Evolutionary conservation across 2,329 filamentous ascomycete species (phyloP).

Genomic region (Delphinella strobiligena): DNA sequence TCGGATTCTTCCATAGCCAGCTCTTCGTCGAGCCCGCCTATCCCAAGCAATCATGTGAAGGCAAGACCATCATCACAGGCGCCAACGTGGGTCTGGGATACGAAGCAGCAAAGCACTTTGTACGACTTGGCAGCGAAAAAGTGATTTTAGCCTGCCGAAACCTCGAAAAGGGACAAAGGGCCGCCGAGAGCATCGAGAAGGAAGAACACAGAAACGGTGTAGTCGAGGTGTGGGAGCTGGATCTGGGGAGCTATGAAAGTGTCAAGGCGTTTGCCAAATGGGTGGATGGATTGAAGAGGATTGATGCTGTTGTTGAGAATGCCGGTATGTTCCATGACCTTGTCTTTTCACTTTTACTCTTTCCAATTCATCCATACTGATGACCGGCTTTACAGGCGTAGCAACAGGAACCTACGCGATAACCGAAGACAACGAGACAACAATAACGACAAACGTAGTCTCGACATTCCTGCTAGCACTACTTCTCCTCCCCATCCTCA

Average conservation of each 20-base stretch:
- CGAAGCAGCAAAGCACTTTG: constrained; percentile 33
- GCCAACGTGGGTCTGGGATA: constrained; percentile 36
- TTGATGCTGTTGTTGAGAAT: constrained; percentile 17
- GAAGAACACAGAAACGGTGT: constrained; percentile 20
- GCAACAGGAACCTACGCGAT: constrained; percentile 20
- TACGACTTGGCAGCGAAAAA: constrained; percentile 25
- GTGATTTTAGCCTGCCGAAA: constrained; percentile 36
- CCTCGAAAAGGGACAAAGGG: constrained; percentile 31
- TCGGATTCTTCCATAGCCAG: constrained; percentile 28
- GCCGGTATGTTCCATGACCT: constrained; percentile 17
- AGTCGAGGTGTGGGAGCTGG: constrained; percentile 35
- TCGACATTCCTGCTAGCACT: constrained; percentile 39
- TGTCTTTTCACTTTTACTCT: too few species aligned
- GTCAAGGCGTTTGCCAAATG: constrained; percentile 24
- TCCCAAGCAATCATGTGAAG: constrained; percentile 21
- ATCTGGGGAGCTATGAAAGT: constrained; percentile 28
- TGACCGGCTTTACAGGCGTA: constrained; percentile 26
- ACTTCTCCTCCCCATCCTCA: constrained; percentile 40
- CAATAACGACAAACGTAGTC: constrained; percentile 42
- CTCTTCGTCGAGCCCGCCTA: constrained; percentile 25
- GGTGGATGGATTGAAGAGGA: constrained; percentile 13
- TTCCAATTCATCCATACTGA: too few species aligned
- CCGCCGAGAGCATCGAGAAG: constrained; percentile 27
- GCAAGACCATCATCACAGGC: constrained; percentile 35
- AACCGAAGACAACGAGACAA: constrained; percentile 36